phyloP scores from a whole-genome alignment of 1,284 basidiomycete species.

The Earliella scabrosa region DNA sequence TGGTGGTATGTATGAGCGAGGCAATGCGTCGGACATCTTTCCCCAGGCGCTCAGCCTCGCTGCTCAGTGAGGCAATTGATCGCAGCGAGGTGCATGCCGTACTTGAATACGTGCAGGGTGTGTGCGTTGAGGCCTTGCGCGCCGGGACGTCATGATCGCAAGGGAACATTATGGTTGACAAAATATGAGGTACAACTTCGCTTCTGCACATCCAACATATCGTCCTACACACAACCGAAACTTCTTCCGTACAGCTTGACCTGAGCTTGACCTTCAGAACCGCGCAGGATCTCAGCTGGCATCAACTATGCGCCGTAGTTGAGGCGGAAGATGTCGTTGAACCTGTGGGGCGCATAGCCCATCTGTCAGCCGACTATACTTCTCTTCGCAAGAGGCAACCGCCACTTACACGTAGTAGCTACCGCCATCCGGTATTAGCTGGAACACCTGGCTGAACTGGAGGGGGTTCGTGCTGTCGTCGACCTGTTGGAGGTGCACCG shows the following conservation, averaged over 20 bases:
- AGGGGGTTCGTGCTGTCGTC: conserved; percentile 82
- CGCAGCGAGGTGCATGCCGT: not conserved
- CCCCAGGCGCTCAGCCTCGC: too few species aligned
- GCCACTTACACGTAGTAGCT: conserved; percentile 85
- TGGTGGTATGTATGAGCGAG: too few species aligned
- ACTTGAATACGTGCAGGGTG: not conserved
- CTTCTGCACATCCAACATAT: conserved; percentile 14
- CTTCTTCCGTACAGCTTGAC: conserved; percentile 10
- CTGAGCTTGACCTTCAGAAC: not conserved
- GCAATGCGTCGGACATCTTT: too few species aligned
- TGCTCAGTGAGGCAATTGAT: not conserved
- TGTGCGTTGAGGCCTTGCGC: not conserved
- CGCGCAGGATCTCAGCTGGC: not conserved
- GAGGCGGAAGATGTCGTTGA: conserved; percentile 91
- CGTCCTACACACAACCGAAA: conserved; percentile 22
- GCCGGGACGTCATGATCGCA: not conserved
- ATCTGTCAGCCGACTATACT: conserved; percentile 4
- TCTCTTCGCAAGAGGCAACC: not conserved
- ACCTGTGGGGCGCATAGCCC: conserved; percentile 41
- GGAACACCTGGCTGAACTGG: conserved; percentile 91
- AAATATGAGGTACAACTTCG: conserved; percentile 31
- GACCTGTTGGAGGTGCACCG: conserved; percentile 53
- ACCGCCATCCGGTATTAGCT: conserved; percentile 78
- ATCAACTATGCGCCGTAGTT: conserved; percentile 55
- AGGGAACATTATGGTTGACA: conserved; percentile 25